phyloP scores from a whole-genome alignment of 306 rosid genomes.

The Vigna mungo region DNA sequence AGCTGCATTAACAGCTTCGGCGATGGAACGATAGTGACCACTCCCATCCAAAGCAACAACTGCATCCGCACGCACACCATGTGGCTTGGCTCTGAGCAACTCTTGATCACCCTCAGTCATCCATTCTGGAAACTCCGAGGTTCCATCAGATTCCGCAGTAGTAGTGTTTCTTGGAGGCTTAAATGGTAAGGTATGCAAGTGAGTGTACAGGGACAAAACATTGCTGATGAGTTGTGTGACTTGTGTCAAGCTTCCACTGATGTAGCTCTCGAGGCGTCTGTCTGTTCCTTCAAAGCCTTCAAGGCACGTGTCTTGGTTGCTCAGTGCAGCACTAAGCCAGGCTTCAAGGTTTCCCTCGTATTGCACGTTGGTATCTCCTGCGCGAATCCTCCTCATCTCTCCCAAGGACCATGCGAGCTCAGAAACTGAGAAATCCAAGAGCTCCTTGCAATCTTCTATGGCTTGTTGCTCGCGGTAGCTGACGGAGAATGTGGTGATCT shows the following conservation, averaged over 20 bases:
- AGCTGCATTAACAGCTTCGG: conserved; percentile 81
- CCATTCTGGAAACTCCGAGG: conserved; percentile 66
- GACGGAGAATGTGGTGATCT: conserved; percentile 67
- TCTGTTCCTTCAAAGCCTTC: conserved; percentile 98
- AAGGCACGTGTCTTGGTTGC: conserved; percentile 95
- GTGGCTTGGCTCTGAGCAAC: conserved; percentile 55
- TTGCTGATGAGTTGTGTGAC: conserved; percentile 86
- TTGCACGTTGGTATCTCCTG: conserved; percentile 51
- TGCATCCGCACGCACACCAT: conserved; percentile 54
- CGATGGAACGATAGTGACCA: conserved; percentile 70
- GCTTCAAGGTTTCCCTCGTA: conserved; percentile 79
- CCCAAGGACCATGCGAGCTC: conserved; percentile 89
- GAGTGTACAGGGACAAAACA: conserved; percentile 76
- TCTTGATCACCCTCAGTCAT: conserved; percentile 70
- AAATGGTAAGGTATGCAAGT: conserved; percentile 68
- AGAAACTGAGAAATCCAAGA: conserved; percentile 80
- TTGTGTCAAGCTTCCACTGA: conserved; percentile 80
- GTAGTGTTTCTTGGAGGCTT: conserved; percentile 51
- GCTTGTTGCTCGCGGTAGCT: conserved; percentile 82
- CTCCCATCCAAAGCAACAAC: conserved; percentile 87
- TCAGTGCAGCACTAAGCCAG: conserved; percentile 93
- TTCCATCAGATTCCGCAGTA: background rate
- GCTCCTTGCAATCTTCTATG: conserved; percentile 92
- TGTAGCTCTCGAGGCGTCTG: conserved; percentile 68
- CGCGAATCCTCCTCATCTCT: conserved; percentile 74